Evolutionary conservation across 2,329 filamentous ascomycete species (phyloP), one percentile per base, ranked within the genome.

Genomic region (Ramularia endophylla): DNA sequence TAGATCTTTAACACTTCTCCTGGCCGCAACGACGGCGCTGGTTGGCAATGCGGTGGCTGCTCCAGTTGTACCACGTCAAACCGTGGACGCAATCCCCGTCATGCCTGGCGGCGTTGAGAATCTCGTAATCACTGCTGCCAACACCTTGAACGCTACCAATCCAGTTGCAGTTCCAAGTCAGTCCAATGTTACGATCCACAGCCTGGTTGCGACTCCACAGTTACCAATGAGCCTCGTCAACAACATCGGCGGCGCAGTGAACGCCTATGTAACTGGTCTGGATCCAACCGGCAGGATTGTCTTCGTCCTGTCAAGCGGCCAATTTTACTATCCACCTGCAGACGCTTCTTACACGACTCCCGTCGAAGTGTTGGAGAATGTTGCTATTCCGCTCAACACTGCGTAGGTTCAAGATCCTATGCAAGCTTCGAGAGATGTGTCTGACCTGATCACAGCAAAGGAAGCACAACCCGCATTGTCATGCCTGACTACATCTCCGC

Each of bases 241-340:
- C 54, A 72, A 71, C 47, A 63, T 70, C 30, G 47, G 48, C 9
- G 63, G 60, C 3, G 46, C 53, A 0, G 51, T 73, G 44, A 69
- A 67, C 36, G 67, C 67, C 0, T 75, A 74, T 46, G 58, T 75
- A 27, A 65, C 66, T 12, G 72, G 70, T 3, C 51, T 69, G 2
- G 69, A 74, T 51, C 51, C 55, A 3, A 49, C 61, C 12, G 59
- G 60, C 1, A 51, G 54, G 2, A 59, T 73, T 5, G 69, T 73
- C 19, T 70, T 74, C 42, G 51, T 74, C 6, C 52, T 50, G n/a
- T 52, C 62, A 2, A 60, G 69, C 31, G 70, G 69, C 8, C 56
- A 46, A 0, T 60, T 68, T 38, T 61, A 65, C 25, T 73, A 73
- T 41, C 71, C 70, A 2, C 61, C 57, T 29, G 63, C 67, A 3